phyloP scores from a whole-genome alignment of 306 rosid genomes.

The Casuarina equisetifolia region DNA sequence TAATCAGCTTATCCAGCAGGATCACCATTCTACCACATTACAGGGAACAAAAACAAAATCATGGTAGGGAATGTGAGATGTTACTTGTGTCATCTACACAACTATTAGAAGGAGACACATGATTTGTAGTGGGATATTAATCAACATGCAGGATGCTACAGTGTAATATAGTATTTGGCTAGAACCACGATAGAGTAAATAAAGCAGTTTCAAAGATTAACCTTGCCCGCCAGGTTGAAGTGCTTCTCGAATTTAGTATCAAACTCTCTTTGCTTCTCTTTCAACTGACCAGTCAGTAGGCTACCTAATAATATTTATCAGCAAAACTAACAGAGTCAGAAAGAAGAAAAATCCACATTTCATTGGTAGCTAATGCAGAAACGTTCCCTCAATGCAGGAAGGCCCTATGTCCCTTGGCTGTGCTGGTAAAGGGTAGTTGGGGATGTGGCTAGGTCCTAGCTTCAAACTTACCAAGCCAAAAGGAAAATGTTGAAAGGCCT shows the following conservation, averaged over 20 bases:
- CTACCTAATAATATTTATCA: constrained; percentile 56
- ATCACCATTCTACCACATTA: not conserved
- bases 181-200: constrained; percentile 10
- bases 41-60: not conserved
- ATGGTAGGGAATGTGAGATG: not conserved
- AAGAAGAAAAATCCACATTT: not conserved
- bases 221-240: constrained; percentile 71
- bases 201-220: constrained; percentile 18
- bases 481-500: not conserved
- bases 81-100: not conserved
- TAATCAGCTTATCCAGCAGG: not conserved
- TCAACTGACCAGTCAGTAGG: constrained; percentile 67
- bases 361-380: constrained; percentile 17
- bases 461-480: not conserved
- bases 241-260: constrained; percentile 65
- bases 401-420: not conserved
- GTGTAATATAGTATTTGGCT: not conserved
- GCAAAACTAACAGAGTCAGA: constrained; percentile 7
- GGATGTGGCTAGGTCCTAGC: not conserved
- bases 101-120: not conserved
- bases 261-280: constrained; percentile 75
- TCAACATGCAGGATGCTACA: not conserved
- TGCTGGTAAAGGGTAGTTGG: not conserved
- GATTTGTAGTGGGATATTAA: not conserved
- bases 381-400: constrained; percentile 20